These are phyloP conservation scores for Talaromyces albobiverticillius DNA, from an alignment of 2,329 filamentous ascomycete species.

Conservation along the genomic window DNA sequence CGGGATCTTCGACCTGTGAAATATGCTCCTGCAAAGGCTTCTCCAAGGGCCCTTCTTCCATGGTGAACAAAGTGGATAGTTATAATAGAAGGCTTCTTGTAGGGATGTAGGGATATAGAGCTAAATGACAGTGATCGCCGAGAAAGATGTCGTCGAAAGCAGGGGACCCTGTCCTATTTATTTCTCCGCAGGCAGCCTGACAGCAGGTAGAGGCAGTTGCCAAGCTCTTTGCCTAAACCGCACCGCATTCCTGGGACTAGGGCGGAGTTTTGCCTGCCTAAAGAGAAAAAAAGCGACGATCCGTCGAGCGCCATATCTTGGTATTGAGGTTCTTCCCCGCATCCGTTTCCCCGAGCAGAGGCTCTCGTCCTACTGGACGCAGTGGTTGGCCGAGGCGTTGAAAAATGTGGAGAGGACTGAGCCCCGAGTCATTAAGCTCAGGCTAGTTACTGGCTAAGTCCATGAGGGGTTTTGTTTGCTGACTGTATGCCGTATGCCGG, in stretches of 20 bases:
- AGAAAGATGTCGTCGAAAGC: neutral
- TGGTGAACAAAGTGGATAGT: neutral
- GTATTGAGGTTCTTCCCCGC: neutral
- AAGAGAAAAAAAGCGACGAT: neutral
- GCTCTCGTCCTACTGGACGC: neutral
- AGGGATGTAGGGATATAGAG: no score
- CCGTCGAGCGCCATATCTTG: neutral
- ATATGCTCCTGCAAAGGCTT: constrained; percentile 7
- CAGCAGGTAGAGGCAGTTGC: neutral
- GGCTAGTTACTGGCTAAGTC: no score
- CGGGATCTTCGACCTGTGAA: constrained; percentile 48
- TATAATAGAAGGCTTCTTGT: neutral
- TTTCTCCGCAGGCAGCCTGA: no score
- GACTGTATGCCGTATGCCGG: no score
- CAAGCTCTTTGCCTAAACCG: neutral
- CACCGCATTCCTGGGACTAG: neutral
- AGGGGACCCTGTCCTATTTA: neutral
- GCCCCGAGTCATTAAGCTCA: neutral
- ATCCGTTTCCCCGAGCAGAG: neutral
- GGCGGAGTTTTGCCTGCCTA: neutral
- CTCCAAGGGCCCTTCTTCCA: neutral
- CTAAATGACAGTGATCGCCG: no score
- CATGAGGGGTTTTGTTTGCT: no score
- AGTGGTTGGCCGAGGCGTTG: neutral
- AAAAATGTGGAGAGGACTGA: neutral